phyloP scores from a whole-genome alignment of 352 stramenopile species.

The Pythium sukuiense region DNA sequence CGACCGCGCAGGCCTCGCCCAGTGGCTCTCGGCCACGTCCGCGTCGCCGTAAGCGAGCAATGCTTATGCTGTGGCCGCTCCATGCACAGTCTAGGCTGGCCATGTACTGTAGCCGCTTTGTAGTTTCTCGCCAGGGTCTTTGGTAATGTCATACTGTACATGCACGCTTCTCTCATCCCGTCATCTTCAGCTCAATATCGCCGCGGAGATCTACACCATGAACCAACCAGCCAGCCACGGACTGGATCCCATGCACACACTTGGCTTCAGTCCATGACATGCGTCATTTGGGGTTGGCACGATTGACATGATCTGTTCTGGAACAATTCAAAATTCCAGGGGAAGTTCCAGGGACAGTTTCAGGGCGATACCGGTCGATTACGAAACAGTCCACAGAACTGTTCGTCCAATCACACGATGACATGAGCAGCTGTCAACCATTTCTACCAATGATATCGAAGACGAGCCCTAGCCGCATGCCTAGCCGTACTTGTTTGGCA shows the following conservation, averaged over 20 bases:
- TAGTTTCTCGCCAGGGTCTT: background rate
- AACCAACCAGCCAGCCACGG: too few species aligned
- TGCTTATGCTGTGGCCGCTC: background rate
- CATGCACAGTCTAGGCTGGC: too few species aligned
- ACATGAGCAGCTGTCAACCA: background rate
- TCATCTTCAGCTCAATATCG: too few species aligned
- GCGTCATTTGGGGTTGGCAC: too few species aligned
- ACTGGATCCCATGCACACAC: too few species aligned
- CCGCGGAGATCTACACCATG: too few species aligned
- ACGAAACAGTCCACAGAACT: background rate
- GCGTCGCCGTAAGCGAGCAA: conserved; percentile 15
- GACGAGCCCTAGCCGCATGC: background rate
- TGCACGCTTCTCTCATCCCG: too few species aligned
- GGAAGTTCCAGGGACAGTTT: conserved; percentile 7
- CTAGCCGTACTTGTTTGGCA: conserved; percentile 4
- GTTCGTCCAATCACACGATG: conserved; percentile 3
- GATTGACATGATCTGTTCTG: background rate
- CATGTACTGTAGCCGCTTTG: background rate
- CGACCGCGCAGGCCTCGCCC: conserved; percentile 48
- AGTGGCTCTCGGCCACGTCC: conserved; percentile 46
- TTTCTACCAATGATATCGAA: conserved; percentile 18
- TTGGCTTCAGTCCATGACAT: too few species aligned
- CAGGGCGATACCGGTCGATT: background rate
- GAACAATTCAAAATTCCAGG: background rate
- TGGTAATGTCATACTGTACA: too few species aligned